Evolutionary conservation across 306 rosid species (phyloP).

Genomic region (Quercus cerris): DNA sequence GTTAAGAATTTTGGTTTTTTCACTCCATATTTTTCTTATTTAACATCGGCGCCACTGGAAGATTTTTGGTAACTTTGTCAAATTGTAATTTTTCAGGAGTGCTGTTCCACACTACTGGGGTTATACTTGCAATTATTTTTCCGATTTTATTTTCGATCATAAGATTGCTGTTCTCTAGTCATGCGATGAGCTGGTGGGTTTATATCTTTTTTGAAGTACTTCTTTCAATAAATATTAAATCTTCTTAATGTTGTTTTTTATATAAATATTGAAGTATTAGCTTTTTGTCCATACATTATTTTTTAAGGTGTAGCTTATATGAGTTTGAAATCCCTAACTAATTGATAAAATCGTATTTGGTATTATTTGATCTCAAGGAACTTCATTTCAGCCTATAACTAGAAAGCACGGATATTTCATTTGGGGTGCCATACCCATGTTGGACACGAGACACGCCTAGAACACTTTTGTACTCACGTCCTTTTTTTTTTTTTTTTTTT

Average conservation of each 20-base stretch:
- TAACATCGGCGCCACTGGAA: constrained; percentile 4
- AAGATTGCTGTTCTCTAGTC: constrained; percentile 57
- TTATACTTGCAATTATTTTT: constrained; percentile 60
- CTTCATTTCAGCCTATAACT: neutral
- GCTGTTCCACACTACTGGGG: constrained; percentile 58
- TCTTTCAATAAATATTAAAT: neutral
- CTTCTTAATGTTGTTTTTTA: neutral
- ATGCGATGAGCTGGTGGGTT: constrained; percentile 87
- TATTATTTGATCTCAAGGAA: neutral
- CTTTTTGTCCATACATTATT: neutral
- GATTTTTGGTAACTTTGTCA: constrained; percentile 13
- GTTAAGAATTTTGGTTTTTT: constrained; percentile 7
- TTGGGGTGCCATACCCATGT: too few relatives aligned
- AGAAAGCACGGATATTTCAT: too few relatives aligned
- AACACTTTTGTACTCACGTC: too few relatives aligned
- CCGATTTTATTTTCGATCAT: constrained; percentile 67
- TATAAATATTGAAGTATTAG: neutral
- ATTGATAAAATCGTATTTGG: neutral
- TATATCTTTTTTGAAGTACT: constrained; percentile 11
- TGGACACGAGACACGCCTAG: too few relatives aligned
- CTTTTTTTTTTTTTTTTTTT: too few relatives aligned
- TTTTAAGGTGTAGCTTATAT: constrained; percentile 1
- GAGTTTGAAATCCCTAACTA: neutral
- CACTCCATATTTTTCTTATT: neutral
- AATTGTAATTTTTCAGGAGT: constrained; percentile 55